Conservation (phyloP, 2,329 filamentous ascomycete species). For the Calcarisporium arbuscula region DNA sequence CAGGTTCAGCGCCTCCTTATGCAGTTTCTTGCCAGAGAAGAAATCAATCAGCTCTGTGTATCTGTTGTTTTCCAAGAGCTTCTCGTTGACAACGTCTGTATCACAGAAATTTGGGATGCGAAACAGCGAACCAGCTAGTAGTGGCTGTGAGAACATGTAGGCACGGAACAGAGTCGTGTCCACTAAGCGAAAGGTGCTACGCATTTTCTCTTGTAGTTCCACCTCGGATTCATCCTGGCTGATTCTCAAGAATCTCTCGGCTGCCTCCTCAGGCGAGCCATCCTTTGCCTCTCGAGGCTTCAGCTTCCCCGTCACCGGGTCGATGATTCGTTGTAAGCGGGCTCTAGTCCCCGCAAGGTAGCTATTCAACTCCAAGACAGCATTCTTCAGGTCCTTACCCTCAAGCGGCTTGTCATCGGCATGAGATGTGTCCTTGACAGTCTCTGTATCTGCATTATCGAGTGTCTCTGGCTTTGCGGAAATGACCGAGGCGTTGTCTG, state of each 20-base stretch:
- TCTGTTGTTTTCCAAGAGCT: conserved; percentile 77
- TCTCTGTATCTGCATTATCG: conserved; percentile 50
- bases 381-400: conserved; percentile 76
- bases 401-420: conserved; percentile 51
- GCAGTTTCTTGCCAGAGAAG: conserved; percentile 88
- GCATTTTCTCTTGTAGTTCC: conserved; percentile 64
- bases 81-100: conserved; percentile 89
- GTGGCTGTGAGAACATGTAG: conserved; percentile 87
- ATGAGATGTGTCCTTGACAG: conserved; percentile 36
- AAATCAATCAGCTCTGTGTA: conserved; percentile 98
- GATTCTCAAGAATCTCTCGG: conserved; percentile 51
- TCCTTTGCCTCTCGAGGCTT: conserved; percentile 41
- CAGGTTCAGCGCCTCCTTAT: conserved; percentile 77
- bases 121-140: conserved; percentile 82
- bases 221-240: conserved; percentile 42
- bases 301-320: conserved; percentile 56
- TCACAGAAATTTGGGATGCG: conserved; percentile 97
- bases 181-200: conserved; percentile 73
- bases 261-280: conserved; percentile 39
- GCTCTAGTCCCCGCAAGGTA: conserved; percentile 83
- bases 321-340: conserved; percentile 54
- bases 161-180: conserved; percentile 92
- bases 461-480: conserved; percentile 47
- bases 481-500: conserved; percentile 53
- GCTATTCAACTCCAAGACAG: conserved; percentile 75